Percentiles rank a stretch among this genome's conserved stretches.
Conservation (phyloP, 106 monocot species). For the Platanthera zijinensis region DNA sequence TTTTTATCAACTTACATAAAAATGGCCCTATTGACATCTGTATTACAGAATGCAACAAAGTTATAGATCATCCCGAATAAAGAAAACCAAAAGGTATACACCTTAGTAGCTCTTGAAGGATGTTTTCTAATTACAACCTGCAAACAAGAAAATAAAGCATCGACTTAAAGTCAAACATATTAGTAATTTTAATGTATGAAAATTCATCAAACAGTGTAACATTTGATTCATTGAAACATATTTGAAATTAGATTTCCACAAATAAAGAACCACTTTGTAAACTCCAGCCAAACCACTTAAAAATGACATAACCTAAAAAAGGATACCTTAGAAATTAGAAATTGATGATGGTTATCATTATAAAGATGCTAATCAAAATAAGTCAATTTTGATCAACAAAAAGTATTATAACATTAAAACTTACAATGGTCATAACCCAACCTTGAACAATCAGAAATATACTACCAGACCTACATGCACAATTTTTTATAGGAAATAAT, state of each 20-base stretch:
- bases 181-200: too few relatives aligned
- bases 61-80: too few relatives aligned
- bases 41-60: too few relatives aligned
- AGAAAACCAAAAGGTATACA: too few relatives aligned
- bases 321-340: too few relatives aligned
- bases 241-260: not conserved
- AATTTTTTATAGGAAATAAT: not conserved
- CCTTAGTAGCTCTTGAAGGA: too few relatives aligned
- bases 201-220: not conserved
- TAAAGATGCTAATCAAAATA: too few relatives aligned
- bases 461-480: not conserved
- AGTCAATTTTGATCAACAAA: not conserved
- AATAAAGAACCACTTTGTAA: slow-evolving; percentile 70
- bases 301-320: slow-evolving; percentile 84
- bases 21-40: too few relatives aligned
- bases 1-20: too few relatives aligned
- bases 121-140: not conserved
- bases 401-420: slow-evolving; percentile 1
- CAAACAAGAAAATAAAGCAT: slow-evolving; percentile 63
- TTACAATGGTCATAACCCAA: slow-evolving; percentile 90
- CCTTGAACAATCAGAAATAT: slow-evolving; percentile 71
- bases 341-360: too few relatives aligned
- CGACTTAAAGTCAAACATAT: slow-evolving; percentile 2
- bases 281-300: slow-evolving; percentile 97
- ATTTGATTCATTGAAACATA: not conserved